These are phyloP conservation scores for Paraconiothyrium brasiliense DNA, from an alignment of 2,329 filamentous ascomycete species.

Conservation along the genomic window DNA sequence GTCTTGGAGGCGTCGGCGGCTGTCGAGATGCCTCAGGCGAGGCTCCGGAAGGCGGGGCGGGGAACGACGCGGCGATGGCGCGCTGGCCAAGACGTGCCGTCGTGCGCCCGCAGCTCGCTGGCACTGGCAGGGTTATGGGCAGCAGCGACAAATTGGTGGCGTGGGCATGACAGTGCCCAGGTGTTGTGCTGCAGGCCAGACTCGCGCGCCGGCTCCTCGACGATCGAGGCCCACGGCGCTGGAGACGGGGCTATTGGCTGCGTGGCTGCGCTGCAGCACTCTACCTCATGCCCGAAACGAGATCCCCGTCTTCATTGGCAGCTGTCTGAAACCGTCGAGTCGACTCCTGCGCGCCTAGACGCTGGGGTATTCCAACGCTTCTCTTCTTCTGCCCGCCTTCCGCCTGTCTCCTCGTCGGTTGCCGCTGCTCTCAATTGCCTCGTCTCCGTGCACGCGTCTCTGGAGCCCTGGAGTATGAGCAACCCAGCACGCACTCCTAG, in stretches of 20 bases:
- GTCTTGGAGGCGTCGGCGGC: background rate
- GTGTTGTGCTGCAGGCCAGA: background rate
- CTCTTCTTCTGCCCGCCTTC: background rate
- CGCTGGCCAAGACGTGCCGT: background rate
- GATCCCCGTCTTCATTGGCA: conserved; percentile 2
- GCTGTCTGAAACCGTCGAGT: conserved; percentile 4
- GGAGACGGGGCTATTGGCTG: conserved; percentile 1
- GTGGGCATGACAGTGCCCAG: background rate
- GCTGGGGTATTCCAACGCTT: background rate
- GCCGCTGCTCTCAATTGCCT: background rate
- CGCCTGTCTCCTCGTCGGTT: background rate
- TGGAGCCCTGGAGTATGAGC: background rate
- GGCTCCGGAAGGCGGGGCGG: background rate
- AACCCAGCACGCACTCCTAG: background rate
- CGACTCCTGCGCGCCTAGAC: conserved; percentile 11
- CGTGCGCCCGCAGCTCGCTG: background rate
- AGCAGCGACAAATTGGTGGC: background rate
- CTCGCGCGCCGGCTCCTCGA: background rate
- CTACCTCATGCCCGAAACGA: background rate
- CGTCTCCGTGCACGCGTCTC: background rate
- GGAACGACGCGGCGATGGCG: background rate
- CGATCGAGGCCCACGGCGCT: background rate
- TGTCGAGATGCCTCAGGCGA: too few relatives aligned
- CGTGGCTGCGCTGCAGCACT: background rate
- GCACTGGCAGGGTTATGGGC: background rate